Percentiles rank a stretch among this genome's conserved stretches.
Conservation (phyloP, 2,329 filamentous ascomycete species). For the Raffaelea deltoideospora region DNA sequence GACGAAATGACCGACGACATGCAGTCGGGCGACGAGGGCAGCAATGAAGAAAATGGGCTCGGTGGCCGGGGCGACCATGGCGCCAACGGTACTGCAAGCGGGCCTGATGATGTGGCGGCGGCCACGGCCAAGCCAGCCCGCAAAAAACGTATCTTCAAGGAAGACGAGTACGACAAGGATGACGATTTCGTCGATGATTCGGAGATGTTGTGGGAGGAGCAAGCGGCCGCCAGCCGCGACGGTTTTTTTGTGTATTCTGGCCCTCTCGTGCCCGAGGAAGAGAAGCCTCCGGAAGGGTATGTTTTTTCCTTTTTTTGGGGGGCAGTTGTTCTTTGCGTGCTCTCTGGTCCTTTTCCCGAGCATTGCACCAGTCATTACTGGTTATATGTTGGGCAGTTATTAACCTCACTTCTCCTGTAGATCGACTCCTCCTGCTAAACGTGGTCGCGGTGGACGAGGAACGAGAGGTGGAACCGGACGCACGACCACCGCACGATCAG, state of each 20-base stretch:
- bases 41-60: slow-evolving; percentile 79
- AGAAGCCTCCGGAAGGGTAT: slow-evolving; percentile 49
- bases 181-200: slow-evolving; percentile 87
- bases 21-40: slow-evolving; percentile 55
- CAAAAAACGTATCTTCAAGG: slow-evolving; percentile 67
- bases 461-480: slow-evolving; percentile 29
- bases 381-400: slow-evolving; percentile 9
- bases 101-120: slow-evolving; percentile 42
- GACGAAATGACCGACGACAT: slow-evolving; percentile 77
- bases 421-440: slow-evolving; percentile 58
- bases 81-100: slow-evolving; percentile 26
- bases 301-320: slow-evolving; percentile 14
- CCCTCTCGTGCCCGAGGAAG: slow-evolving; percentile 72
- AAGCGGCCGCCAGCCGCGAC: slow-evolving; percentile 84
- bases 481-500: slow-evolving; percentile 39
- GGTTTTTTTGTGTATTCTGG: slow-evolving; percentile 98
- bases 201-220: slow-evolving; percentile 87
- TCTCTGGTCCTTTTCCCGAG: too few species aligned
- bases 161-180: slow-evolving; percentile 72
- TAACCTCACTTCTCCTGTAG: slow-evolving; percentile 31
- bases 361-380: too few species aligned
- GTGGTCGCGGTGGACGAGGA: slow-evolving; percentile 37
- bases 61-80: slow-evolving; percentile 32
- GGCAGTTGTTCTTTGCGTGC: too few species aligned
- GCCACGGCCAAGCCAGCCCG: slow-evolving; percentile 51